These are phyloP conservation scores for Parathielavia hyrcaniae DNA, from an alignment of 495 filamentous ascomycete species.

Conservation along the genomic window DNA sequence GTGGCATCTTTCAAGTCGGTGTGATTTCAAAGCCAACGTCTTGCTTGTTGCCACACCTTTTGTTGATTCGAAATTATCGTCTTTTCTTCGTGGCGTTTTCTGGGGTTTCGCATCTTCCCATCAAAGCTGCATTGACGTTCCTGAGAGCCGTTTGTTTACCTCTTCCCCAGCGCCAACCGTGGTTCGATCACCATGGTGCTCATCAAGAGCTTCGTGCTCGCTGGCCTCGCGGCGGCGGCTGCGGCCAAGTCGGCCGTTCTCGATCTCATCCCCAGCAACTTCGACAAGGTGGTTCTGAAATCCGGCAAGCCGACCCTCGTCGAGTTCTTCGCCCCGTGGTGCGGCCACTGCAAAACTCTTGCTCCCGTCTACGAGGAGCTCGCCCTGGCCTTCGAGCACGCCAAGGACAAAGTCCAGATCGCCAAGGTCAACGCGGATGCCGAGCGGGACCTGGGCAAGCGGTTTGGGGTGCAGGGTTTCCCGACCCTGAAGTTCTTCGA, in stretches of 20 bases:
- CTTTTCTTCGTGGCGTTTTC: background rate
- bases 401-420: constrained; percentile 77
- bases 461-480: constrained; percentile 88
- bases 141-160: background rate
- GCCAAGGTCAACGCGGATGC: constrained; percentile 95
- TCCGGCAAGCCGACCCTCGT: constrained; percentile 94
- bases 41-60: constrained; percentile 16
- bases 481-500: constrained; percentile 98
- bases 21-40: constrained; percentile 29
- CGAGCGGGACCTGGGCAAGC: constrained; percentile 72
- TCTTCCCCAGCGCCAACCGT: background rate
- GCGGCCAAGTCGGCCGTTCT: constrained; percentile 60
- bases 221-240: constrained; percentile 41
- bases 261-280: constrained; percentile 82
- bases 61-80: background rate
- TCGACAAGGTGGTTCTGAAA: constrained; percentile 80
- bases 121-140: constrained; percentile 7
- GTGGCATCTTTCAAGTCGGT: constrained; percentile 33
- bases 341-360: constrained; percentile 95
- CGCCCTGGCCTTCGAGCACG: constrained; percentile 61
- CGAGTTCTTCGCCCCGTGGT: constrained; percentile 99
- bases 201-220: constrained; percentile 49
- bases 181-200: constrained; percentile 40
- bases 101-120: background rate
- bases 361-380: constrained; percentile 94